Percentiles rank a stretch among this genome's conserved stretches.
These are phyloP conservation scores for Penicillium daleae DNA, from an alignment of 495 filamentous ascomycete genomes.

Conservation along the genomic window DNA sequence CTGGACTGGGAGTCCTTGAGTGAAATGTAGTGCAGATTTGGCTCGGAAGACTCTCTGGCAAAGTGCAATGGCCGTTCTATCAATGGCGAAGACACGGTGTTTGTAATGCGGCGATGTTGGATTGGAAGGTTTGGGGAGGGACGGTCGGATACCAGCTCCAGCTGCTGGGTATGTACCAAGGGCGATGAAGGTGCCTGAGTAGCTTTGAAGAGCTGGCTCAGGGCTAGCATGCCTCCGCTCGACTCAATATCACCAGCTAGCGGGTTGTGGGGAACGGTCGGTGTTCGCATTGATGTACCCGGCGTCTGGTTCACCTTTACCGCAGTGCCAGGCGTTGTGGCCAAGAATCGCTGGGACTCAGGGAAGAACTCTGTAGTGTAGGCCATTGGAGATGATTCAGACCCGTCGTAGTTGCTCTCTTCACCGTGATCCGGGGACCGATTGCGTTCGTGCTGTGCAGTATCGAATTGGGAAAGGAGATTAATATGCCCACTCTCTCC, in stretches of 20 bases:
- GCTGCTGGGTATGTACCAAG: conserved; percentile 41
- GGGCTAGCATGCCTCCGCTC: conserved; percentile 48
- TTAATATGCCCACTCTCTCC: conserved; percentile 55
- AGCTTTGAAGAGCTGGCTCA: conserved; percentile 56
- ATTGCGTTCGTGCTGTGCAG: conserved; percentile 25
- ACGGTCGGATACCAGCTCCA: conserved; percentile 51
- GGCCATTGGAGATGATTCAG: conserved; percentile 44
- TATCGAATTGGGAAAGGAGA: conserved; percentile 48
- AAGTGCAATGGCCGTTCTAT: conserved; percentile 37
- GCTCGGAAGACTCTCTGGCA: conserved; percentile 47
- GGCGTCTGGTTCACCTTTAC: conserved; percentile 39
- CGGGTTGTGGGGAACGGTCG: conserved; percentile 50
- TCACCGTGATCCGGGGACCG: conserved; percentile 44
- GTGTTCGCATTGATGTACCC: conserved; percentile 37
- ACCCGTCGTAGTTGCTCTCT: conserved; percentile 39
- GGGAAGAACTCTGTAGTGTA: conserved; percentile 50
- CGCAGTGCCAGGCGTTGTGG: conserved; percentile 47
- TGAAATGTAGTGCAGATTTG: conserved; percentile 52
- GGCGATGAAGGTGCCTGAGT: conserved; percentile 60
- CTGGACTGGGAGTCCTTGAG: conserved; percentile 55
- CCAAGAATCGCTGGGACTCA: conserved; percentile 54
- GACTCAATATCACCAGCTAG: conserved; percentile 46
- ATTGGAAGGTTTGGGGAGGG: conserved; percentile 57
- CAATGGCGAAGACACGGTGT: conserved; percentile 48
- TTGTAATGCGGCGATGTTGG: conserved; percentile 42